Base-by-base conservation (phyloP, 208 protist genomes). In the Trypanosoma grayi region DNA sequence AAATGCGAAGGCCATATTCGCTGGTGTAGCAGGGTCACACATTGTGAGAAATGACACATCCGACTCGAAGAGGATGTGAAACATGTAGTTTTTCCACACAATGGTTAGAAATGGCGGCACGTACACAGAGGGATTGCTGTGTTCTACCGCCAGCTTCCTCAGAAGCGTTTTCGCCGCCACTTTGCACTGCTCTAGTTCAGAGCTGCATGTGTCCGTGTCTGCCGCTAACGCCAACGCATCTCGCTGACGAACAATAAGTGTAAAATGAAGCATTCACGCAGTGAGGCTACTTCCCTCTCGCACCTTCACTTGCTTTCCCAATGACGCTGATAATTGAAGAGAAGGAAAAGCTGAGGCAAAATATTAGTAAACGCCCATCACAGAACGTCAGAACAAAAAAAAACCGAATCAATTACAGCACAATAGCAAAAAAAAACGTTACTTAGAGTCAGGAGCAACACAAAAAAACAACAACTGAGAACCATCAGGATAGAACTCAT, bases 171-270 rank as follows among this genome's bases (percentile, higher is more conserved):
- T 73, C 16, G 61, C 67, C 20, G 47, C 43, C 2, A 66, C 60
- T 45, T 71, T 75, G 39, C 54, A 57, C 41, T 63, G 55, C 57
- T 79, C 73, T 22, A 68, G n/a, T 14, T 63, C 46, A 14, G 36
- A n/a, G 30, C 43, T 51, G 39, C 30, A 60, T 9, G 57, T 52
- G 25, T 75, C 66, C 0, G 73, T 75, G 47, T 79, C 73, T 8
- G 67, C 73, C n/a, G 59, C 61, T 10, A 81, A 53, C 16, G 63
- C 56, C 33, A 81, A 31, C 30, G 64, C 75, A 64, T 81, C 69
- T 18, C 48, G 63, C 55, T 67, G 60, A 31, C 75, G 68, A 31
- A 51, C 60, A 22, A 81, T 73, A 13, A 77, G 60, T 9, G 67
- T 77, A 39, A 75, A 81, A 60, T 61, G 33, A 58, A 81, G 51